A percentile compares a stretch with the other conserved stretches of the same genome.
These are phyloP conservation scores for Phenoliferia sp. DNA, from an alignment of 1,284 basidiomycete genomes.

Conservation along the genomic window DNA sequence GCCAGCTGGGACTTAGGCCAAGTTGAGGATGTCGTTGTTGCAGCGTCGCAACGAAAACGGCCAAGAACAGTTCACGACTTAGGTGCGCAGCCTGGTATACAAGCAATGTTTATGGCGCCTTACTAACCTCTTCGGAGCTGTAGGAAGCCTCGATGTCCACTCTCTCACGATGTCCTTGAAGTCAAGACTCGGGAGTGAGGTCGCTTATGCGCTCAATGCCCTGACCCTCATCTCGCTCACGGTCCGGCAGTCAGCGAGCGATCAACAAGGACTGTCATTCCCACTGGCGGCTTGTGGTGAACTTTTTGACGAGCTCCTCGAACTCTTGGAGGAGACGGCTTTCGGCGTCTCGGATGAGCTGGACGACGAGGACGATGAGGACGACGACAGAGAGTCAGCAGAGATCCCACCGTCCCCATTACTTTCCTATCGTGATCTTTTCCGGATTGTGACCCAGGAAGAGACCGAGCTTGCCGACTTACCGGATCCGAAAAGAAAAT, in stretches of 20 bases:
- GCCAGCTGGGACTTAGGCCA: conserved; percentile 76
- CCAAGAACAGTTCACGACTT: conserved; percentile 70
- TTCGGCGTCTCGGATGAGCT: conserved; percentile 53
- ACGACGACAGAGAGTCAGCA: conserved; percentile 33
- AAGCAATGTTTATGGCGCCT: neutral
- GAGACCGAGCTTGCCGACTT: conserved; percentile 30
- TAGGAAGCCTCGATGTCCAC: conserved; percentile 75
- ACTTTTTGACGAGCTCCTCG: conserved; percentile 78
- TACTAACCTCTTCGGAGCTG: neutral
- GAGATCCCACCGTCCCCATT: neutral
- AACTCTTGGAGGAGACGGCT: conserved; percentile 75
- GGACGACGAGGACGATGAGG: conserved; percentile 28
- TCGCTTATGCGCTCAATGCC: conserved; percentile 85
- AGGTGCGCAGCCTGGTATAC: conserved; percentile 42
- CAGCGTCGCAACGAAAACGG: conserved; percentile 51
- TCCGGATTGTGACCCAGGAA: conserved; percentile 50
- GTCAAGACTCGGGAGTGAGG: conserved; percentile 73
- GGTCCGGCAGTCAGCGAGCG: conserved; percentile 50
- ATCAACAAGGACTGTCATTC: conserved; percentile 55
- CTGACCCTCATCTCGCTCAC: conserved; percentile 69
- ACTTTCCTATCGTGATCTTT: conserved; percentile 60
- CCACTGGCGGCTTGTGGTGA: conserved; percentile 70
- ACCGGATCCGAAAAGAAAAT: conserved; percentile 21
- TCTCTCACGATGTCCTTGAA: conserved; percentile 82
- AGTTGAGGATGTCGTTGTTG: conserved; percentile 61